Evolutionary conservation across 75 land plant species (phyloP), one percentile per base, ranked within the genome.

Genomic region (Ceratopteris richardii): DNA sequence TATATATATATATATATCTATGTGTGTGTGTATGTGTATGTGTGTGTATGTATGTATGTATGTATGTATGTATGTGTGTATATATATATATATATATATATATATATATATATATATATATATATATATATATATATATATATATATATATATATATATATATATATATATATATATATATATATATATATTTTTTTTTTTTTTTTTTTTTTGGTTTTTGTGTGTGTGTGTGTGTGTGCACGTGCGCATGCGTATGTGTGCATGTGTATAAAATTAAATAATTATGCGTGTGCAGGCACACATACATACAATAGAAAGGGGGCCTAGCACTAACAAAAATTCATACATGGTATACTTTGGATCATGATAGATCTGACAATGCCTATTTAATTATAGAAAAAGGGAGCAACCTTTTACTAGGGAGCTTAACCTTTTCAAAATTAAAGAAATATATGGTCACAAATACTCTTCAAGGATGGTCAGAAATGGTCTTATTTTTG

Each of bases 71-170:
- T 46, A 21, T 46, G 17, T 46, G 14, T 46, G 17, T 46, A 17
- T 46, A 46, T 46, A 21, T 46, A n/a, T 46, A 17, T 46, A 21
- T 46, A 21, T 21, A 46, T 46, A 46, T 46, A 46, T 46, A 21
- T 46, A 46, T 46, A 21, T 46, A n/a, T 46, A 21, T 21, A 21
- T 46, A 46, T 46, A 46, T 46, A 46, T 46, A 21, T 46, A 46
- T 46, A 21, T 46, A 9, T 40, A 14, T 40, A 14, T 40, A 14
- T 14, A 40, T 40, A 40, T 40, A 40, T 40, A 14, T 40, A 40
- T 40, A 14, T 9, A 9, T 40, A 14, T 40, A 14, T 40, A 40
- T 40, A 40, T 40, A 40, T 40, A 14, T 40, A 40, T 40, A 14
- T 40, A 9, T 40, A 14, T 40, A 14, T 40, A 14, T 14, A 40